Conservation (phyloP, 352 stramenopile genomes). For the Phytophthora meadii region DNA sequence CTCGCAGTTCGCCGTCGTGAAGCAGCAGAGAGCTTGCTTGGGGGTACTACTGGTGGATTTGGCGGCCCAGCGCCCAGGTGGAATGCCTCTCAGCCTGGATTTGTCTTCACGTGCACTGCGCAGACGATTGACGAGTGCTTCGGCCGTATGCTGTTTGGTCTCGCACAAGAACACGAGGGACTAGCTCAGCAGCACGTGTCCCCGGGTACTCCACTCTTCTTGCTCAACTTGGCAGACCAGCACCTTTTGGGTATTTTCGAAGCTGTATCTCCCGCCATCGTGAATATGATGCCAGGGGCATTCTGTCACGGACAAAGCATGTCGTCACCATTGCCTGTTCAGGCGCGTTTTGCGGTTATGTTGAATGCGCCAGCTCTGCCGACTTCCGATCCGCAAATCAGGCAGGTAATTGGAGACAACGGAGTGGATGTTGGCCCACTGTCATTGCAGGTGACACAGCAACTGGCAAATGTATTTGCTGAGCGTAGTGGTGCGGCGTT, state of each 20-base stretch:
- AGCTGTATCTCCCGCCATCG: slow-evolving; percentile 70
- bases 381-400: slow-evolving; percentile 71
- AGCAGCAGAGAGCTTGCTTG: slow-evolving; percentile 76
- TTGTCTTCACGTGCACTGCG: slow-evolving; percentile 84
- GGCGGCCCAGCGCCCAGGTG: slow-evolving; percentile 45
- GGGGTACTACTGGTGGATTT: slow-evolving; percentile 35
- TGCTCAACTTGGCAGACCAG: slow-evolving; percentile 88
- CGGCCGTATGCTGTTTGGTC: slow-evolving; percentile 84
- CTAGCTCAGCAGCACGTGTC: slow-evolving; percentile 66
- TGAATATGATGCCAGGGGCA: slow-evolving; percentile 83
- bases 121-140: slow-evolving; percentile 90
- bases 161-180: slow-evolving; percentile 75
- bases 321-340: slow-evolving; percentile 75
- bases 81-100: slow-evolving; percentile 66
- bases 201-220: slow-evolving; percentile 84
- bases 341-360: slow-evolving; percentile 73
- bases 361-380: slow-evolving; percentile 80
- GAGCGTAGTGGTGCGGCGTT: slow-evolving; percentile 68
- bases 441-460: slow-evolving; percentile 68
- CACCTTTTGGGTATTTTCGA: slow-evolving; percentile 89
- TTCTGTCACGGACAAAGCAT: slow-evolving; percentile 66
- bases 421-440: slow-evolving; percentile 67
- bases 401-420: slow-evolving; percentile 70
- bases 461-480: slow-evolving; percentile 75
- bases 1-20: slow-evolving; percentile 73